These are phyloP conservation scores for Fusarium transvaalense DNA, from an alignment of 2,329 filamentous ascomycete species.

Conservation along the genomic window DNA sequence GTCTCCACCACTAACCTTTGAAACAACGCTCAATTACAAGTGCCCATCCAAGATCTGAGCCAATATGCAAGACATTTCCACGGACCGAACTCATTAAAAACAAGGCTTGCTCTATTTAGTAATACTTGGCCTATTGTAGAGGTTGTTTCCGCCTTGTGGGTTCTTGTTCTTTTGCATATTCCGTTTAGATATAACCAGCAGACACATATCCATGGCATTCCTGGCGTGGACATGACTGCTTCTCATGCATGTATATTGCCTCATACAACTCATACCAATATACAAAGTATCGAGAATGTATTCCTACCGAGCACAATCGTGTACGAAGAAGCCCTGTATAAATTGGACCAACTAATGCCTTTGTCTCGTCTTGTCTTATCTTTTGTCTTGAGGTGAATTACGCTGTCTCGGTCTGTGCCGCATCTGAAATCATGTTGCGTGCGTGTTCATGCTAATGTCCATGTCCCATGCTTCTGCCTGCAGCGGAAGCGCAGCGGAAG, in stretches of 20 bases:
- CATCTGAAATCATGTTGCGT: constrained; percentile 44
- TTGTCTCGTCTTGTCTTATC: constrained; percentile 2
- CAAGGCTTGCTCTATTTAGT: not conserved
- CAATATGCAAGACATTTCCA: constrained; percentile 2
- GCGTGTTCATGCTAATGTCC: constrained; percentile 27
- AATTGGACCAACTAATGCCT: not conserved
- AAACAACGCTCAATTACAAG: not conserved
- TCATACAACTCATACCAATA: not conserved
- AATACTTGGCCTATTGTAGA: not conserved
- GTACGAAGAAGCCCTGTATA: constrained; percentile 7
- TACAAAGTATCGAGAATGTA: constrained; percentile 1
- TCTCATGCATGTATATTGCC: not conserved
- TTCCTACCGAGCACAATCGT: constrained; percentile 12
- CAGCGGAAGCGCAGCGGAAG: constrained; percentile 18
- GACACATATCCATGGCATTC: not conserved
- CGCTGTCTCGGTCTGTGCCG: constrained; percentile 45
- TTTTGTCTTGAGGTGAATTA: constrained; percentile 28
- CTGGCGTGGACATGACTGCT: not conserved
- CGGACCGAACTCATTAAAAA: not conserved
- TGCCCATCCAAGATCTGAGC: constrained; percentile 11
- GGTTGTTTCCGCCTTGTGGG: not conserved
- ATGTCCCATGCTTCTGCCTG: not conserved
- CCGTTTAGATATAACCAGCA: not conserved
- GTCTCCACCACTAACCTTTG: constrained; percentile 8
- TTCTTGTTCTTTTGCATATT: not conserved